Percentiles rank a stretch among this genome's conserved stretches.
These are phyloP conservation scores for Lentinula sp. DNA, from an alignment of 768 basidiomycete genomes.

Conservation along the genomic window DNA sequence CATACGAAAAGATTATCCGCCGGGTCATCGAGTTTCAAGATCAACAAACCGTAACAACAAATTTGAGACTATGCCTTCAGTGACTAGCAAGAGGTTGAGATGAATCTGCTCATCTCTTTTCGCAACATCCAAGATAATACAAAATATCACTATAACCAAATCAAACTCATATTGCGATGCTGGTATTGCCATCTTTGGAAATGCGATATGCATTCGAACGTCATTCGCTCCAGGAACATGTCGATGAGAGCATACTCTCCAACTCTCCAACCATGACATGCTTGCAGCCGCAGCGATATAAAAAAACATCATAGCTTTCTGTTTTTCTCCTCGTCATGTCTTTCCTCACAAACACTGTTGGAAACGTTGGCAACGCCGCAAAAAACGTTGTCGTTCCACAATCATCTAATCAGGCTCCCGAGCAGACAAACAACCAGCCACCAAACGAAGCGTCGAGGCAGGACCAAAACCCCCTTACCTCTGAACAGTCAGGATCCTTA, in stretches of 20 bases:
- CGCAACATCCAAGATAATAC: too few relatives aligned
- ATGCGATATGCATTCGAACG: background rate
- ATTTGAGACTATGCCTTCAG: too few relatives aligned
- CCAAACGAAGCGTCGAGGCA: background rate
- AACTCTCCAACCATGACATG: conserved; percentile 3
- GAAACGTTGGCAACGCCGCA: background rate
- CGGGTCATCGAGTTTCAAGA: too few relatives aligned
- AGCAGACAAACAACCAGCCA: background rate
- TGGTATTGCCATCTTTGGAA: background rate
- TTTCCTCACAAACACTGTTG: background rate
- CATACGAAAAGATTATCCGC: too few relatives aligned
- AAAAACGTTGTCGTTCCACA: background rate
- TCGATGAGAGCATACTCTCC: background rate
- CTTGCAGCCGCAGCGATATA: background rate
- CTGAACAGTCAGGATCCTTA: background rate
- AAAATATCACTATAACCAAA: too few relatives aligned
- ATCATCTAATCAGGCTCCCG: background rate
- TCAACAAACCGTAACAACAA: too few relatives aligned
- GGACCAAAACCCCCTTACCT: background rate
- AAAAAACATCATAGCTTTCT: background rate
- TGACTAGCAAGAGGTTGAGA: too few relatives aligned
- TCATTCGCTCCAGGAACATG: background rate
- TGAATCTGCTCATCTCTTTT: too few relatives aligned
- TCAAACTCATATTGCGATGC: too few relatives aligned
- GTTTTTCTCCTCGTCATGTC: background rate